Evolutionary conservation across 306 rosid genomes (phyloP), one percentile per base, ranked within the genome.

Genomic region (Parietaria judaica): DNA sequence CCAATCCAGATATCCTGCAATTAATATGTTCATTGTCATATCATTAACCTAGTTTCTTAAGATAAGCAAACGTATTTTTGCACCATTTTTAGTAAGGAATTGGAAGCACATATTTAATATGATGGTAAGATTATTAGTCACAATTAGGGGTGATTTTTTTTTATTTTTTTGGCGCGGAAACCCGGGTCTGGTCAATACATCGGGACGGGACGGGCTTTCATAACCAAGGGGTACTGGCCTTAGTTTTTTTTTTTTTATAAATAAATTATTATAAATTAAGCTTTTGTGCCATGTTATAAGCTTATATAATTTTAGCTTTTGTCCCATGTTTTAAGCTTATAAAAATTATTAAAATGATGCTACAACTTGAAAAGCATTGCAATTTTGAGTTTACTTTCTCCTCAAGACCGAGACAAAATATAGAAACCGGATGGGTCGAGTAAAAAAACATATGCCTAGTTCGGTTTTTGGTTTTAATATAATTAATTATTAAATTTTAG

Each of bases 1-100:
- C 99, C 99, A 59, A 76, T 38, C 99, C 99, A 92, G 70, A 92
- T 81, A 46, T 96, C 99, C 99, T 92, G 56, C 68, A 82, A 72
- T 5, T 61, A 9, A 15, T 75, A 0, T 6, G 56, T 8, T 65
- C 13, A 47, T 60, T 38, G 60, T 8, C 55, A 39, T 51, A 15
- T 10, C 10, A 23, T 4, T 23, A 41, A 37, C 31, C 17, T 23
- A 8, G 49, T 62, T 31, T 13, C 37, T 14, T 36, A 51, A 36
- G 7, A 23, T 3, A 17, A n/a, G 38, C 9, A 37, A 54, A 23
- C 37, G 23, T 4, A 15, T 31, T 56, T 8, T 10, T 13, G 37
- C 16, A 56, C 37, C n/a, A 56, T 56, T 36, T 55, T 13, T 4
- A n/a, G 44, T 13, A 14, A 5, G 6, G 36, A 59, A 59, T 15